A percentile compares a stretch with the other conserved stretches of the same genome.
phyloP scores from a whole-genome alignment of 2,329 filamentous ascomycete genomes.

The Triangularia verruculosa region DNA sequence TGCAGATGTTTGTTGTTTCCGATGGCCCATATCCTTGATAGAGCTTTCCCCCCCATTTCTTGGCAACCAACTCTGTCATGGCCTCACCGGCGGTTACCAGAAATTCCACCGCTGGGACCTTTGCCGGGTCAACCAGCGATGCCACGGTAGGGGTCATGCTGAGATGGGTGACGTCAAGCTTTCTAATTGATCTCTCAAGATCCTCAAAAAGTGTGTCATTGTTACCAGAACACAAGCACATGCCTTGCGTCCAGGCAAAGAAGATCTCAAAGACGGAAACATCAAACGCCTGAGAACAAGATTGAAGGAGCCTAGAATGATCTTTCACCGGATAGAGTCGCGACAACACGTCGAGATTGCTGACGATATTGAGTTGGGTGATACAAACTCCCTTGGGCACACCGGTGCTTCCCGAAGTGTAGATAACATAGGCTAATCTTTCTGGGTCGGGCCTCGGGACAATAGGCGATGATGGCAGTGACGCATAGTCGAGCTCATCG shows the following conservation, averaged over 20 bases:
- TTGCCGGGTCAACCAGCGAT: slow-evolving; percentile 64
- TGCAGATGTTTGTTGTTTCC: slow-evolving; percentile 86
- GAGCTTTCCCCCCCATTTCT: slow-evolving; percentile 65
- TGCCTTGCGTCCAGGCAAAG: slow-evolving; percentile 74
- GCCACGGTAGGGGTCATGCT: slow-evolving; percentile 85
- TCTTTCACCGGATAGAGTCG: slow-evolving; percentile 59
- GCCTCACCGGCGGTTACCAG: slow-evolving; percentile 80
- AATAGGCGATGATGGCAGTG: slow-evolving; percentile 38
- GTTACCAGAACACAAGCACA: slow-evolving; percentile 71
- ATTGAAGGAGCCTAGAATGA: slow-evolving; percentile 67
- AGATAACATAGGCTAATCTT: slow-evolving; percentile 71
- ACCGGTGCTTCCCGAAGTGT: slow-evolving; percentile 81
- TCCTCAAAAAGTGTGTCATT: slow-evolving; percentile 74
- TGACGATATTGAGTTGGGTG: slow-evolving; percentile 71
- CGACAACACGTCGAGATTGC: slow-evolving; percentile 67
- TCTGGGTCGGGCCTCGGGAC: slow-evolving; percentile 40
- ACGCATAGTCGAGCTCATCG: slow-evolving; percentile 20
- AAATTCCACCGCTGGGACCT: slow-evolving; percentile 69
- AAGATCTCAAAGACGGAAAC: slow-evolving; percentile 91
- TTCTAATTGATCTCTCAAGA: slow-evolving; percentile 63
- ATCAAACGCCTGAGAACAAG: slow-evolving; percentile 82
- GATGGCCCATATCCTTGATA: slow-evolving; percentile 83
- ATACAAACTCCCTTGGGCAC: slow-evolving; percentile 76
- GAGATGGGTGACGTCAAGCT: slow-evolving; percentile 69
- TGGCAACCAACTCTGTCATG: slow-evolving; percentile 68